Evolutionary conservation across 2,329 filamentous ascomycete species (phyloP).

Genomic region (Gnomoniopsis smithogilvyi): DNA sequence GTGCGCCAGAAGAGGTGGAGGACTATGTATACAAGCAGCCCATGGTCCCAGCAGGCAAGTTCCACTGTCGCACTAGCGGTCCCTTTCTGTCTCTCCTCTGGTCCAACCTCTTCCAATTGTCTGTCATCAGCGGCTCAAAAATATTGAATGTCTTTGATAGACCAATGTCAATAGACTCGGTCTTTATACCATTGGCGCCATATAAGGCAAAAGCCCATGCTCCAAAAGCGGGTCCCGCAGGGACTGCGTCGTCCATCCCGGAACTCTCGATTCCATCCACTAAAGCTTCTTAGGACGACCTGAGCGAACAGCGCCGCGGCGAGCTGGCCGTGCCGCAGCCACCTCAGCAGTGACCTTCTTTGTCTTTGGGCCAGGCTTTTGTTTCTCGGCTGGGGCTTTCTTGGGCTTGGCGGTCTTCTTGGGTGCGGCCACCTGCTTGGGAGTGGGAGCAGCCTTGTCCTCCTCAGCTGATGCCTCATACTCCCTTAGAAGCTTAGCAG

Average conservation of each 20-base stretch:
- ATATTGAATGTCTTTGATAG: too few species aligned
- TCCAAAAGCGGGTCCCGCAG: background rate
- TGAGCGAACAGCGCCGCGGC: conserved; percentile 2
- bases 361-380: background rate
- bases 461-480: conserved; percentile 32
- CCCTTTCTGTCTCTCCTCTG: too few species aligned
- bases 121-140: too few species aligned
- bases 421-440: background rate
- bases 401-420: conserved; percentile 3
- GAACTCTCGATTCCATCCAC: background rate
- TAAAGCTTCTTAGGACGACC: conserved; percentile 11
- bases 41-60: too few species aligned
- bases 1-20: too few species aligned
- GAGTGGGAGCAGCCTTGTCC: conserved; percentile 4
- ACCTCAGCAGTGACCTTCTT: conserved; percentile 17
- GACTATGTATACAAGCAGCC: too few species aligned
- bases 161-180: too few species aligned
- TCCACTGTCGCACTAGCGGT: too few species aligned
- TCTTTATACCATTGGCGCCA: too few species aligned
- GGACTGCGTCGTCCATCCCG: background rate
- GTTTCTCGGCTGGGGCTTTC: background rate
- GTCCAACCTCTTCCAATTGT: too few species aligned
- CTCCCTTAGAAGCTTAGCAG: conserved; percentile 31
- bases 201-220: too few species aligned
- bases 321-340: conserved; percentile 4